Base-by-base conservation (phyloP, 2,329 filamentous ascomycete genomes). In the Penicillium sp. region DNA sequence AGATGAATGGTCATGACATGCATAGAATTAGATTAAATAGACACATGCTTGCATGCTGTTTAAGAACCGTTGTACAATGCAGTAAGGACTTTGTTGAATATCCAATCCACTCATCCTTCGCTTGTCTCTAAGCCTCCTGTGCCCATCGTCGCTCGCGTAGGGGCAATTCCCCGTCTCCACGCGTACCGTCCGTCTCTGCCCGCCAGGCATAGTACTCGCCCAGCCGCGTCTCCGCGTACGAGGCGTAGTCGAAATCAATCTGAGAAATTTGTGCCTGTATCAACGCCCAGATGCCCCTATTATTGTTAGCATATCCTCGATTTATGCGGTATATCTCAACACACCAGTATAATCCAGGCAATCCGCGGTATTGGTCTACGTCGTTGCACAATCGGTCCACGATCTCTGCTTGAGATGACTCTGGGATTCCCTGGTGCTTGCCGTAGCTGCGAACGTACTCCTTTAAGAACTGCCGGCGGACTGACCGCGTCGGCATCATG, bases 171-270 rank as follows among this genome's bases (percentile, higher is more conserved):
- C 85, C 83, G 1, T 82, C 75, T 50, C 77, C 76, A 51, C 91
- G 84, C 64, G 83, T 86, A 7, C 90, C 90, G 61, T 90, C 86
- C 23, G 81, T 78, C 75, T 94, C 91, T 50, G 85, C 88, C 74
- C 93, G 91, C 92, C 92, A 97, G 4, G 90, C 92, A 86, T 90
- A 96, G 79, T 97, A 98, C 80, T 98, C 95, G 55, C 91, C 89
- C 6, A 99, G 82, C 59, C 95, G 85, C 17, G 90, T 79, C 76
- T 97, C 92, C 11, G 95, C 94, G 75, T 98, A 99, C 8, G 86
- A 87, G 48, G 92, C 91, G 75, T 99, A 99, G 79, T 99, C 93
- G 73, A 99, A 99, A 74, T 97, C 91, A 71, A 99, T 99, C 67
- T 94, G 87, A 11, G 92, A 96, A 67, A 99, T 98, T 58, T 88